Evolutionary conservation across 2,329 filamentous ascomycete species (phyloP).

Genomic region (Fonsecaea pugnacius): DNA sequence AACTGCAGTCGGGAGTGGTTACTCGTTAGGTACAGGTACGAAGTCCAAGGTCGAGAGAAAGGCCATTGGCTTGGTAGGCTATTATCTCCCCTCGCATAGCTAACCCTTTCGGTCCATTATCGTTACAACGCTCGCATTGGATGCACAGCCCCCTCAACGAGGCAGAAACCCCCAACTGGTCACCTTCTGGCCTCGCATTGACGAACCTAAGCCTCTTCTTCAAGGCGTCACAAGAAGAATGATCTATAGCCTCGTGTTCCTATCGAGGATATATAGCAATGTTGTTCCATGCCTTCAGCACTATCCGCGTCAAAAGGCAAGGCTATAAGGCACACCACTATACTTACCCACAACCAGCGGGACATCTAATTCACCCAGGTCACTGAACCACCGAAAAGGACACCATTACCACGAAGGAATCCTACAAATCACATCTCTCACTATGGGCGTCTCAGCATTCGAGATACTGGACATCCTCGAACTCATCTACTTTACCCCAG

Average conservation of each 20-base stretch:
- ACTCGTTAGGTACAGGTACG: not conserved
- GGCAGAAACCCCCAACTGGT: not conserved
- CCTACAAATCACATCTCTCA: constrained; percentile 1
- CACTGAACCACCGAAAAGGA: not conserved
- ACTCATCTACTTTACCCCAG: constrained; percentile 45
- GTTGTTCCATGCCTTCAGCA: not conserved
- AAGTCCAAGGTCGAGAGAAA: not conserved
- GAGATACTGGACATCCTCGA: constrained; percentile 40
- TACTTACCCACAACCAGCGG: not conserved
- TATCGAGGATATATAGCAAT: not conserved
- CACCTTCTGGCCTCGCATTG: not conserved
- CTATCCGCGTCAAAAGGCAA: not conserved
- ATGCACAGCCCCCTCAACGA: not conserved
- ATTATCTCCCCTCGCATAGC: not conserved
- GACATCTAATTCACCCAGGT: not conserved
- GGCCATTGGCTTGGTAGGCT: not conserved
- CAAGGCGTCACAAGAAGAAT: not conserved
- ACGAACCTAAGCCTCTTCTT: not conserved
- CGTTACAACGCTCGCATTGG: not conserved
- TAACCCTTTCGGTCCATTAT: not conserved
- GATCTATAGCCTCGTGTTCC: not conserved
- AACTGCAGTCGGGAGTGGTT: not conserved
- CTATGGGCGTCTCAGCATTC: constrained; percentile 26
- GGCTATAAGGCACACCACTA: not conserved
- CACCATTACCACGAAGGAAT: not conserved